phyloP scores from a whole-genome alignment of 768 basidiomycete species.

The Postia placenta region DNA sequence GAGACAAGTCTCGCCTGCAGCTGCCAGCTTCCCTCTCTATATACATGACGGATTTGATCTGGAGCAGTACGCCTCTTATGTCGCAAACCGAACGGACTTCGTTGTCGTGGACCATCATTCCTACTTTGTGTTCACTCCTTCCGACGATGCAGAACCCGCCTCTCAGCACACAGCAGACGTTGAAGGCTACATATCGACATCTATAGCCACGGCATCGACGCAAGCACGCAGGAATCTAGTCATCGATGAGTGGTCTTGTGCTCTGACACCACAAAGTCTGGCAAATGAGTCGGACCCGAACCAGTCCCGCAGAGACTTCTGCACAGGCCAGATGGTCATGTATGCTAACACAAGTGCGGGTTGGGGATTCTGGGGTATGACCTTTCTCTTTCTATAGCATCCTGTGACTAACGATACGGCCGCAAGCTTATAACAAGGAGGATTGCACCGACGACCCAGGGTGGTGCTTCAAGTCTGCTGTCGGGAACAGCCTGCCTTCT shows the following conservation, averaged over 20 bases:
- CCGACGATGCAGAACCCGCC: constrained; percentile 42
- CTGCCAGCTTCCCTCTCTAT: constrained; percentile 49
- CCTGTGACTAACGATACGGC: not conserved
- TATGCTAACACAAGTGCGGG: constrained; percentile 54
- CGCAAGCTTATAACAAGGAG: constrained; percentile 51
- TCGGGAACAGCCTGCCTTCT: constrained; percentile 48
- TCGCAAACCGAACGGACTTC: constrained; percentile 49
- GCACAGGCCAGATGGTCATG: constrained; percentile 49
- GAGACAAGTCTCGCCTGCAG: constrained; percentile 32
- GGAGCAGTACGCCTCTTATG: constrained; percentile 40
- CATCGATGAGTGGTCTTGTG: constrained; percentile 48
- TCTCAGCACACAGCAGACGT: constrained; percentile 37
- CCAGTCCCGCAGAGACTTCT: constrained; percentile 44
- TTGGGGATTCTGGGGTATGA: constrained; percentile 67
- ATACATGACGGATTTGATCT: constrained; percentile 66
- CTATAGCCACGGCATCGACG: constrained; percentile 23
- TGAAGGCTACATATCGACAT: constrained; percentile 16
- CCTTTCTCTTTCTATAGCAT: constrained; percentile 1
- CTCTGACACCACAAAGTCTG: constrained; percentile 43
- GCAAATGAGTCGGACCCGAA: constrained; percentile 38
- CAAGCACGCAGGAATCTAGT: constrained; percentile 37
- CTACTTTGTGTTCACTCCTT: constrained; percentile 59
- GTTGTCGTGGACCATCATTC: constrained; percentile 72
- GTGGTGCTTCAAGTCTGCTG: constrained; percentile 65
- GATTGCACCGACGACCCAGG: constrained; percentile 49